Percentiles rank a stretch among this genome's conserved stretches.
phyloP scores from a whole-genome alignment of 2,329 filamentous ascomycete genomes.

The Leptographium wingfieldii region DNA sequence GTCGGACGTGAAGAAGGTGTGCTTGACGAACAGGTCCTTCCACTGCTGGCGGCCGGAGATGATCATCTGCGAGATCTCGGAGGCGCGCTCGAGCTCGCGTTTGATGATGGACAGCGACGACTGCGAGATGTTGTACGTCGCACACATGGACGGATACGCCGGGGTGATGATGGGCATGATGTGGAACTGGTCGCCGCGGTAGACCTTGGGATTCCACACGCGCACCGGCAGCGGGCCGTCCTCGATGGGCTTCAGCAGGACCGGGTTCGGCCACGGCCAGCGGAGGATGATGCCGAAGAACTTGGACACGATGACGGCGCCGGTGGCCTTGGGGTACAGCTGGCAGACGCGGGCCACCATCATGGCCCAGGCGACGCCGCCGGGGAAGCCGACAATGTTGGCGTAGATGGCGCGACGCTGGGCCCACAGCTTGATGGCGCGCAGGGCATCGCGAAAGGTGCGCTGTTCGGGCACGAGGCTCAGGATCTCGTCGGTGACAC shows the following conservation, averaged over 20 bases:
- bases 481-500: conserved; percentile 88
- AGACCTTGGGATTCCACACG: conserved; percentile 91
- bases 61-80: conserved; percentile 67
- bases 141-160: conserved; percentile 94
- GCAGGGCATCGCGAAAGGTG: conserved; percentile 77
- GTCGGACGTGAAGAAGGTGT: conserved; percentile 83
- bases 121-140: conserved; percentile 82
- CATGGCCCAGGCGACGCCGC: conserved; percentile 97
- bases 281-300: conserved; percentile 87
- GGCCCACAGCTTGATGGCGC: conserved; percentile 94
- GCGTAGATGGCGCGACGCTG: conserved; percentile 86
- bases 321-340: conserved; percentile 84
- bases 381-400: conserved; percentile 92
- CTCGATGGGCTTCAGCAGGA: conserved; percentile 79
- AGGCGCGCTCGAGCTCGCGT: conserved; percentile 66
- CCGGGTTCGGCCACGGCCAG: conserved; percentile 92
- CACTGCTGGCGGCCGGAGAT: conserved; percentile 64
- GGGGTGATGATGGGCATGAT: conserved; percentile 98
- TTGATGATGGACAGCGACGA: conserved; percentile 80
- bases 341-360: conserved; percentile 92
- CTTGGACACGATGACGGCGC: conserved; percentile 78
- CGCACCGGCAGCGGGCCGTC: conserved; percentile 67
- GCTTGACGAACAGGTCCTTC: conserved; percentile 80
- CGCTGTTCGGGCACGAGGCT: conserved; percentile 77
- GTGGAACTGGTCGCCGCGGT: conserved; percentile 70